Evolutionary conservation across 106 monocot species (phyloP).

Genomic region (Dendrobium officinale): DNA sequence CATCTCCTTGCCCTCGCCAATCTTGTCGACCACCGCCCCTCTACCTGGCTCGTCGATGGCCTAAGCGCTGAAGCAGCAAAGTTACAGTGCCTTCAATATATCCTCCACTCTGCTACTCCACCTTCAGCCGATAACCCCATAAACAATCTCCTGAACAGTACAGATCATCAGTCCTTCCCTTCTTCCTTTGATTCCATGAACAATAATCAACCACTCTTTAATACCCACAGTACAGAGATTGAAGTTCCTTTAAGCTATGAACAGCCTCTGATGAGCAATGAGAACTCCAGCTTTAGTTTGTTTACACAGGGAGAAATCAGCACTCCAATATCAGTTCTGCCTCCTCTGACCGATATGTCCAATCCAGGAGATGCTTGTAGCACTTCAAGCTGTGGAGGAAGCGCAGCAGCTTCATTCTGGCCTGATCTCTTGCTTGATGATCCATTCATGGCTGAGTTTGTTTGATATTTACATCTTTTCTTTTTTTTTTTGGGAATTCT

Average conservation of each 20-base stretch:
- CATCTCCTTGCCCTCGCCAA: slow-evolving; percentile 66
- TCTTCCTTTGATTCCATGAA: not conserved
- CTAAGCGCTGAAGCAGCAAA: slow-evolving; percentile 47
- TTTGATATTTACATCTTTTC: slow-evolving; percentile 9
- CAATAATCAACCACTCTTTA: slow-evolving; percentile 9
- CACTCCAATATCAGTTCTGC: not conserved
- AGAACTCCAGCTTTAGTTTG: slow-evolving; percentile 12
- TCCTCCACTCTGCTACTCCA: slow-evolving; percentile 32
- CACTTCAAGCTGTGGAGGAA: slow-evolving; percentile 25
- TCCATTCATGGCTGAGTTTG: slow-evolving; percentile 51
- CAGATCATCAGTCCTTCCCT: not conserved
- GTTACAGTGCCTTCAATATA: slow-evolving; percentile 61
- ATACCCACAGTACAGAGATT: not conserved
- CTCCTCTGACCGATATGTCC: slow-evolving; percentile 24
- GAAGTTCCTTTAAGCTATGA: slow-evolving; percentile 10
- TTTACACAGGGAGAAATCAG: slow-evolving; percentile 18
- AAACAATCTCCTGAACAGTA: not conserved
- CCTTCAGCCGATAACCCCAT: slow-evolving; percentile 9
- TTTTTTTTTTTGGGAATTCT: not conserved
- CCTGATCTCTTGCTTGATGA: slow-evolving; percentile 65
- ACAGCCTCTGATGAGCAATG: slow-evolving; percentile 15
- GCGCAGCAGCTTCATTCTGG: slow-evolving; percentile 33
- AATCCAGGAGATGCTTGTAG: slow-evolving; percentile 27
- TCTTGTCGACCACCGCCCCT: slow-evolving; percentile 31
- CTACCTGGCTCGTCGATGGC: slow-evolving; percentile 40